Percentiles rank a stretch among this genome's conserved stretches.
phyloP scores from a whole-genome alignment of 495 filamentous ascomycete species.

The Cladorrhinum samala region DNA sequence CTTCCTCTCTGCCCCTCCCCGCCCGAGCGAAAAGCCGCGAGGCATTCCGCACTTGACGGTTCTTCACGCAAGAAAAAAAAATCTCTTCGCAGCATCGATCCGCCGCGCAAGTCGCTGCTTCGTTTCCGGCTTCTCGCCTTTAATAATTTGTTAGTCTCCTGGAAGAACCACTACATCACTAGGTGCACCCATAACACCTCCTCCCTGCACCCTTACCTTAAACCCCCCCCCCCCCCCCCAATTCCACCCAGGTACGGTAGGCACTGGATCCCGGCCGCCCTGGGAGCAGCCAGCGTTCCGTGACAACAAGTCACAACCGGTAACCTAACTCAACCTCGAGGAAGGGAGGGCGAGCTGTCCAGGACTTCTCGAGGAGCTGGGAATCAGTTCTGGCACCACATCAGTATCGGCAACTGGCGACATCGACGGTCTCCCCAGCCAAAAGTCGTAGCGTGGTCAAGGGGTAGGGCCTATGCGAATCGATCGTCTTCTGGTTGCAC shows the following conservation, averaged over 20 bases:
- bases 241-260: too few relatives aligned
- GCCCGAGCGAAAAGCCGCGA: background rate
- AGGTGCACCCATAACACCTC: background rate
- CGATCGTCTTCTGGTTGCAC: conserved; percentile 19
- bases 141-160: background rate
- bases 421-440: conserved; percentile 1
- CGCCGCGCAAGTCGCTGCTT: background rate
- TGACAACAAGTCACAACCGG: too few relatives aligned
- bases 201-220: too few relatives aligned
- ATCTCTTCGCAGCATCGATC: background rate
- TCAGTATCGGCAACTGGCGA: too few relatives aligned
- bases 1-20: background rate
- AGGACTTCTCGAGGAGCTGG: too few relatives aligned
- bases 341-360: too few relatives aligned
- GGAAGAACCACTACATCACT: background rate
- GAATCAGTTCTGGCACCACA: too few relatives aligned
- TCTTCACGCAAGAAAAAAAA: too few relatives aligned
- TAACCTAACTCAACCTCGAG: too few relatives aligned
- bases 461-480: conserved; percentile 12
- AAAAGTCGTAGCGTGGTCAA: conserved; percentile 19
- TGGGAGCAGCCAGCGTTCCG: too few relatives aligned
- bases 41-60: background rate
- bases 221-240: too few relatives aligned
- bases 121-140: background rate
- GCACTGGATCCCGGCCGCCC: too few relatives aligned